Evolutionary conservation across 108 stramenopile genomes (phyloP).

Genomic region (Skeletonema marinoi): DNA sequence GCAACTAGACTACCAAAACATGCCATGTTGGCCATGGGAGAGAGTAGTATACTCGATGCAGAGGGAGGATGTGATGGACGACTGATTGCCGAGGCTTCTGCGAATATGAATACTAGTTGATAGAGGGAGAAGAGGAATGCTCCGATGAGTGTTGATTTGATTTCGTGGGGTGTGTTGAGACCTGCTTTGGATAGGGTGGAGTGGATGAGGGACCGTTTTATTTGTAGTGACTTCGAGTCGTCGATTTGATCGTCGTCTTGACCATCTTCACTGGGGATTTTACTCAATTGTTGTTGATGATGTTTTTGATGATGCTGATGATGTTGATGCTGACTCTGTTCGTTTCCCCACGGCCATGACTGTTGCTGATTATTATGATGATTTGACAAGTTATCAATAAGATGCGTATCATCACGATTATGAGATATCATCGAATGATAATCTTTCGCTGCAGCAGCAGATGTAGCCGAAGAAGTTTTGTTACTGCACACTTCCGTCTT

Average conservation of each 20-base stretch:
- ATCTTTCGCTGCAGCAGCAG: no score
- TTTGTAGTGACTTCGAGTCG: not conserved
- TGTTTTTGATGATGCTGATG: no score
- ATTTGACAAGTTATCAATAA: not conserved
- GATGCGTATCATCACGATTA: slow-evolving; percentile 1
- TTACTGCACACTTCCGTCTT: not conserved
- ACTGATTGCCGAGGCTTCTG: slow-evolving; percentile 66
- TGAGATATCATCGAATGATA: not conserved
- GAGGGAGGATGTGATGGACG: slow-evolving; percentile 43
- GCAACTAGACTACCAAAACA: slow-evolving; percentile 23
- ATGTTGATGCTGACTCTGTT: not conserved
- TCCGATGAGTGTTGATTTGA: slow-evolving; percentile 44
- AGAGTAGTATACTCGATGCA: slow-evolving; percentile 12
- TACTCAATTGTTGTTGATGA: not conserved
- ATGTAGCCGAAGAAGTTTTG: not conserved
- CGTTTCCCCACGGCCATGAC: not conserved
- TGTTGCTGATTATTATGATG: no score
- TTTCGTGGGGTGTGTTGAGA: slow-evolving; percentile 1
- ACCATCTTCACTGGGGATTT: not conserved
- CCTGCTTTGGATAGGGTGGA: not conserved
- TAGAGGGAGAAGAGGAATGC: slow-evolving; percentile 51
- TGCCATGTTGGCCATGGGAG: slow-evolving; percentile 44
- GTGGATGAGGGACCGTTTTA: not conserved
- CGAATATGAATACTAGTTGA: slow-evolving; percentile 72
- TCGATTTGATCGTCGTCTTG: not conserved